Evolutionary conservation across 2,329 filamentous ascomycete species (phyloP).

Genomic region (Xylaria sp.): DNA sequence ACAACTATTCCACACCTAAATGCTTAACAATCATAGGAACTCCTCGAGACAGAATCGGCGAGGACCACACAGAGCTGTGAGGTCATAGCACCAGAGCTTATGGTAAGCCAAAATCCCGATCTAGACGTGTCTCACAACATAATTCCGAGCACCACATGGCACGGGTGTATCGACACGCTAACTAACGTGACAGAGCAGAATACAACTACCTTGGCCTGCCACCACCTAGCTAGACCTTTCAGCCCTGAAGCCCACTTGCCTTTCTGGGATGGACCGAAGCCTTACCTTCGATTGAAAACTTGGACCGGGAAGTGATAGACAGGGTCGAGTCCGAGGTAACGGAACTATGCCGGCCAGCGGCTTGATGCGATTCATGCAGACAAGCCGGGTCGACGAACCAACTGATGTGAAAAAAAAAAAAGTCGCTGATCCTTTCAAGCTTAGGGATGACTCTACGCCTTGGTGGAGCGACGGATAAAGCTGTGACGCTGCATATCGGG

Average conservation of each 20-base stretch:
- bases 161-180: background rate
- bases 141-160: conserved; percentile 5
- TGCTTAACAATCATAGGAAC: conserved; percentile 7
- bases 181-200: conserved; percentile 7
- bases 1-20: conserved; percentile 17
- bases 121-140: background rate
- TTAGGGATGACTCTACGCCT: background rate
- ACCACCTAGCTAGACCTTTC: conserved; percentile 1
- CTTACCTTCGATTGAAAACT: background rate
- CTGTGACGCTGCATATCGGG: background rate
- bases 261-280: background rate
- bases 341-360: conserved; percentile 6
- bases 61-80: conserved; percentile 2
- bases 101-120: background rate
- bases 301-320: conserved; percentile 19
- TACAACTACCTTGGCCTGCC: background rate
- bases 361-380: conserved; percentile 10
- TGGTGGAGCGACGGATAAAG: background rate
- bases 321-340: conserved; percentile 3
- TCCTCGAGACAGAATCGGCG: conserved; percentile 1
- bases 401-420: background rate
- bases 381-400: conserved; percentile 18
- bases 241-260: background rate
- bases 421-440: background rate
- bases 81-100: conserved; percentile 12